phyloP scores from a whole-genome alignment of 2,329 filamentous ascomycete genomes.

The Penicillium polonicum region DNA sequence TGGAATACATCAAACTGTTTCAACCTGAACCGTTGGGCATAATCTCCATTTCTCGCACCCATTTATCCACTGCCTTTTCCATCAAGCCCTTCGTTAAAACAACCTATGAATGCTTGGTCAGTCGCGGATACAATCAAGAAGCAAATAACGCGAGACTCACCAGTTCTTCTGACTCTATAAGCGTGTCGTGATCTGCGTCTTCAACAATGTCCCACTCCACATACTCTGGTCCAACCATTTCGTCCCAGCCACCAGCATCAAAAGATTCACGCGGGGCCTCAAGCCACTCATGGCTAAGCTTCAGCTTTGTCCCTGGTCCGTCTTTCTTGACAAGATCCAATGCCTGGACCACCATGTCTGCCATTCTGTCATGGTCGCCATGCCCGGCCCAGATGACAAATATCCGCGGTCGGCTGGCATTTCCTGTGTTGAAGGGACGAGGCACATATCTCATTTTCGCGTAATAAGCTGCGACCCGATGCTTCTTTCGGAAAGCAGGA shows the following conservation, averaged over 20 bases:
- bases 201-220: slow-evolving; percentile 11
- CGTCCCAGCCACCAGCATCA: slow-evolving; percentile 14
- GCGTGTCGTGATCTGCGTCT: slow-evolving; percentile 9
- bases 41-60: not conserved
- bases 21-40: not conserved
- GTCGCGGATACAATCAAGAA: not conserved
- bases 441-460: slow-evolving; percentile 11
- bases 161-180: slow-evolving; percentile 10
- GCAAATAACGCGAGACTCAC: not conserved
- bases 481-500: slow-evolving; percentile 8
- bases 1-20: no score
- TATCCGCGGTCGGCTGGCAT: slow-evolving; percentile 2
- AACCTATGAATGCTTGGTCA: slow-evolving; percentile 1
- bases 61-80: slow-evolving; percentile 8
- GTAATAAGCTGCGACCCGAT: slow-evolving; percentile 4
- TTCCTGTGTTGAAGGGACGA: not conserved
- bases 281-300: slow-evolving; percentile 4
- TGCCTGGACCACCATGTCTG: slow-evolving; percentile 4
- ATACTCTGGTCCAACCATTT: slow-evolving; percentile 12
- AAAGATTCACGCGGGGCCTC: slow-evolving; percentile 6
- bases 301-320: not conserved
- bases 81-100: slow-evolving; percentile 3
- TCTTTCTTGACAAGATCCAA: not conserved
- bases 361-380: slow-evolving; percentile 13
- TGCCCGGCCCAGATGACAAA: slow-evolving; percentile 15